Evolutionary conservation across 352 stramenopile genomes (phyloP).

Genomic region (Pythium phragmiticola): DNA sequence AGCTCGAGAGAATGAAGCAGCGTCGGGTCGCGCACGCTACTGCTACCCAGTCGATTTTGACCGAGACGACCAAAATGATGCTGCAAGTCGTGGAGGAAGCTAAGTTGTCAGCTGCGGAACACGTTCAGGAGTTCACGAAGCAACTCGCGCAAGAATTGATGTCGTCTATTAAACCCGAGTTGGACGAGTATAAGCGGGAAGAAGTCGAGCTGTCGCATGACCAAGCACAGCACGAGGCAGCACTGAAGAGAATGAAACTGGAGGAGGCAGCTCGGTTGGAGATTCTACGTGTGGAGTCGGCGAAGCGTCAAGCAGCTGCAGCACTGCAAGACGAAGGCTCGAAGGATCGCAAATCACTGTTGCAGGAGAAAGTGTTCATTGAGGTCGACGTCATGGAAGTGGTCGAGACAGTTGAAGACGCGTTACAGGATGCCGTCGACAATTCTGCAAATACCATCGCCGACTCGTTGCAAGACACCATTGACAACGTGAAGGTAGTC

Average conservation of each 20-base stretch:
- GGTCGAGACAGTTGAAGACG: conserved; percentile 7
- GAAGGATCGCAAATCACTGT: background rate
- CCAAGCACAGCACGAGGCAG: background rate
- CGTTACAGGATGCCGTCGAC: background rate
- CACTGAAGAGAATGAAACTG: conserved; percentile 10
- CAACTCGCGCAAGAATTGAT: conserved; percentile 37
- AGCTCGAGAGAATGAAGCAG: conserved; percentile 50
- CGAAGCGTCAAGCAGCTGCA: conserved; percentile 1
- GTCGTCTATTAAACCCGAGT: conserved; percentile 34
- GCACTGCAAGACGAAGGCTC: background rate
- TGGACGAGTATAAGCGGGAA: conserved; percentile 34
- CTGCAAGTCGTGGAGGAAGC: conserved; percentile 38
- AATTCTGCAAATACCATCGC: background rate
- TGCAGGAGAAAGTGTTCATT: conserved; percentile 1
- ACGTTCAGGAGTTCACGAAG: conserved; percentile 40
- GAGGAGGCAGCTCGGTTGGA: conserved; percentile 16
- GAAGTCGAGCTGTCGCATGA: background rate
- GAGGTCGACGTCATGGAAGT: conserved; percentile 19
- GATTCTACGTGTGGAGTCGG: conserved; percentile 12
- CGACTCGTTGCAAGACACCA: background rate
- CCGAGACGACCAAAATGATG: conserved; percentile 37
- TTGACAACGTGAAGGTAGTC: conserved; percentile 1
- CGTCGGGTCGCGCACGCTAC: conserved; percentile 36
- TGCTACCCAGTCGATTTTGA: conserved; percentile 40
- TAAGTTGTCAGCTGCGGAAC: conserved; percentile 36